A percentile compares a stretch with the other conserved stretches of the same genome.
These are phyloP conservation scores for Notholithocarpus densiflorus DNA, from an alignment of 306 rosid genomes.

Conservation along the genomic window DNA sequence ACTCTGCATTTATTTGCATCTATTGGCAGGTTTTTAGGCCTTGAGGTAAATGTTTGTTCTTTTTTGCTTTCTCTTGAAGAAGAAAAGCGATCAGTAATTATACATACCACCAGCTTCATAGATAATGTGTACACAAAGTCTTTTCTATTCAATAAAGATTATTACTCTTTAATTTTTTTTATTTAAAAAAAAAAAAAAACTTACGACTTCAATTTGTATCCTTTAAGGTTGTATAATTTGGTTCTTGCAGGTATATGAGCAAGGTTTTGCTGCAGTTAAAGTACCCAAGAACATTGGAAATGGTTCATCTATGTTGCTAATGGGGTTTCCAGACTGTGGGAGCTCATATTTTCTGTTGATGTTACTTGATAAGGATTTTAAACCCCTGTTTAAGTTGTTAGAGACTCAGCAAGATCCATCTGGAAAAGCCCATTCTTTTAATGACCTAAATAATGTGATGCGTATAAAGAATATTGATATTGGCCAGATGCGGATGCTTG, in stretches of 20 bases:
- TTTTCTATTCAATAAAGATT: too few relatives aligned
- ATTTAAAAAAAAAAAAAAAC: too few relatives aligned
- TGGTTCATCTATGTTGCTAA: slow-evolving; percentile 71
- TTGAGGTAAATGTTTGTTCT: slow-evolving; percentile 59
- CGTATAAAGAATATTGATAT: slow-evolving; percentile 74
- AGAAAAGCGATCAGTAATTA: background rate
- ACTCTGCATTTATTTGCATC: slow-evolving; percentile 90
- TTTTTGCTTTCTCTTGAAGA: background rate
- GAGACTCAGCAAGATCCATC: slow-evolving; percentile 67
- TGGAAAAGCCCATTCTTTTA: slow-evolving; percentile 54
- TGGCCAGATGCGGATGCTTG: slow-evolving; percentile 80
- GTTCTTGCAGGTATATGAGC: slow-evolving; percentile 75
- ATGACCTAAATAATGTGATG: slow-evolving; percentile 57
- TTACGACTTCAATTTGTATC: slow-evolving; percentile 8
- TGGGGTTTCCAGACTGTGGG: slow-evolving; percentile 97
- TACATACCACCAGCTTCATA: background rate
- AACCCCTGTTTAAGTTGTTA: slow-evolving; percentile 82
- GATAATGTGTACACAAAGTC: too few relatives aligned
- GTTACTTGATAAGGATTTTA: slow-evolving; percentile 92
- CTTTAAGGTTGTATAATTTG: background rate
- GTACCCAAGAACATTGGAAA: slow-evolving; percentile 63
- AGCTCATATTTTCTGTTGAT: slow-evolving; percentile 76
- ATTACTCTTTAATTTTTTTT: too few relatives aligned
- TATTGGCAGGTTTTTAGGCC: slow-evolving; percentile 83
- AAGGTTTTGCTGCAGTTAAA: slow-evolving; percentile 69